phyloP scores from a whole-genome alignment of 768 basidiomycete species.

The Pisolithus microcarpus region DNA sequence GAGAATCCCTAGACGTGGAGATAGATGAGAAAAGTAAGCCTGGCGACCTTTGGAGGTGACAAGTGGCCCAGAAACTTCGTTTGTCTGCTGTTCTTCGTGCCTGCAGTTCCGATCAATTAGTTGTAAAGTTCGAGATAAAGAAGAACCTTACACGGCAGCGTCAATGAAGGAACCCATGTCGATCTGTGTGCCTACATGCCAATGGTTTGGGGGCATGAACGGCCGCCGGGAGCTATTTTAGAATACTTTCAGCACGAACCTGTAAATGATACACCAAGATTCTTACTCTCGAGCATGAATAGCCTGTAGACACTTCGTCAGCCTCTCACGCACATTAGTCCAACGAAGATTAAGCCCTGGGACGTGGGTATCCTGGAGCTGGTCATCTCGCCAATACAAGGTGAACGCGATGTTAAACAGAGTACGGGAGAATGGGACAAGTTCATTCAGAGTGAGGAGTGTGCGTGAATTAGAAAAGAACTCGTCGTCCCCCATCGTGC shows the following conservation, averaged over 20 bases:
- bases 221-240: slow-evolving; percentile 64
- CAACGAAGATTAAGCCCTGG: slow-evolving; percentile 39
- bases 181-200: slow-evolving; percentile 62
- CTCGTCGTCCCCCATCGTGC: slow-evolving; percentile 95
- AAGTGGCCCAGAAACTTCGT: slow-evolving; percentile 19
- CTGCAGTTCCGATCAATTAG: slow-evolving; percentile 27
- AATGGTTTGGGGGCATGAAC: slow-evolving; percentile 80
- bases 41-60: slow-evolving; percentile 59
- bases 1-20: slow-evolving; percentile 79
- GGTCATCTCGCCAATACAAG: slow-evolving; percentile 57
- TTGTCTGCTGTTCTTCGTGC: slow-evolving; percentile 57
- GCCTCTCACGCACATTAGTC: slow-evolving; percentile 66
- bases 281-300: slow-evolving; percentile 88
- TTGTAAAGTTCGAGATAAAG: not conserved
- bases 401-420: slow-evolving; percentile 80
- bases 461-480: slow-evolving; percentile 76
- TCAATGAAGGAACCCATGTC: slow-evolving; percentile 72
- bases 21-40: slow-evolving; percentile 48
- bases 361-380: slow-evolving; percentile 33
- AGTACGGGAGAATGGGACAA: slow-evolving; percentile 65
- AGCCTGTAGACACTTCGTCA: slow-evolving; percentile 71
- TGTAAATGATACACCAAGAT: not conserved
- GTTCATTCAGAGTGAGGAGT: slow-evolving; percentile 76
- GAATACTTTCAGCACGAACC: not conserved
- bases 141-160: slow-evolving; percentile 64